A percentile compares a stretch with the other conserved stretches of the same genome.
phyloP scores from a whole-genome alignment of 345 rosid species.

The Nephelium lappaceum region DNA sequence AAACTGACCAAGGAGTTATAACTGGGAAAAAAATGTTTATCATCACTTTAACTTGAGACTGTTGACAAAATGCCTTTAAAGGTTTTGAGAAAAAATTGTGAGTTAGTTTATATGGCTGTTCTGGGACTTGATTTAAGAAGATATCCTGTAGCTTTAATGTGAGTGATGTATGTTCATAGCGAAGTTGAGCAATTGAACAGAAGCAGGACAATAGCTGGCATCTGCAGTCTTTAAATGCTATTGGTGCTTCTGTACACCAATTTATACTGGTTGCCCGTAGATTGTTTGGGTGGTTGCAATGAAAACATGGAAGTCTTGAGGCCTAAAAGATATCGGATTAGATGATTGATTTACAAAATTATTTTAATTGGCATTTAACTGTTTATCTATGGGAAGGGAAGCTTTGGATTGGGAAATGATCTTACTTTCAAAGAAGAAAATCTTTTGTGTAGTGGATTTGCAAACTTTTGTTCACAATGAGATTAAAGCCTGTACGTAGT shows the following conservation, averaged over 20 bases:
- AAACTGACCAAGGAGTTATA: not conserved
- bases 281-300: not conserved
- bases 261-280: not conserved
- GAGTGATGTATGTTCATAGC: not conserved
- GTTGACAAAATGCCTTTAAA: not conserved
- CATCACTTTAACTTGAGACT: not conserved
- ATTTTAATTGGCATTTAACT: not conserved
- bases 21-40: not conserved
- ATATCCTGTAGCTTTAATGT: not conserved
- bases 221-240: not conserved
- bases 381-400: not conserved
- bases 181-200: not conserved
- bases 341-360: not conserved
- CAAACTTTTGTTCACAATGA: not conserved
- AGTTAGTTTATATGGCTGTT: not conserved
- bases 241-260: not conserved
- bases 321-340: not conserved
- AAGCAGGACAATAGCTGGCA: not conserved
- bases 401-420: not conserved
- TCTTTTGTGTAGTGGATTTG: not conserved
- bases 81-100: not conserved
- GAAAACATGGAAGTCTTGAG: not conserved
- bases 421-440: not conserved
- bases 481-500: not conserved
- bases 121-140: not conserved